These are phyloP conservation scores for Seminavis robusta DNA, from an alignment of 108 stramenopile genomes.

Conservation along the genomic window DNA sequence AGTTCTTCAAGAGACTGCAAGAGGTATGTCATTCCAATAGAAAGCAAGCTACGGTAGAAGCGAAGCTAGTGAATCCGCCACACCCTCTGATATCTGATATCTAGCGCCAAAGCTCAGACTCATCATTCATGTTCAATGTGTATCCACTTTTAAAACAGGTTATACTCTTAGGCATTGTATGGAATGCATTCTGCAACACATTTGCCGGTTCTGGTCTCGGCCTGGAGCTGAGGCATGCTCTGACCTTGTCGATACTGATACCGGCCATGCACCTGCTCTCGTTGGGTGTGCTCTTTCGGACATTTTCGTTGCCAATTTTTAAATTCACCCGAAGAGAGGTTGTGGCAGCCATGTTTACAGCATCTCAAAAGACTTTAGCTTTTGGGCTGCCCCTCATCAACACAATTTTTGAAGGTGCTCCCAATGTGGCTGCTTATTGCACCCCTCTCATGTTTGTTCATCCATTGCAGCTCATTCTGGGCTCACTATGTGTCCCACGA, in stretches of 20 bases:
- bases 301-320: conserved; percentile 44
- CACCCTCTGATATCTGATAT: not conserved
- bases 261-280: conserved; percentile 65
- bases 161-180: conserved; percentile 84
- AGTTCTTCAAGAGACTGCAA: conserved; percentile 74
- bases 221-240: conserved; percentile 45
- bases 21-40: conserved; percentile 37
- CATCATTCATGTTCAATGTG: conserved; percentile 6
- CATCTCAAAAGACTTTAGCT: conserved; percentile 88
- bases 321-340: conserved; percentile 46
- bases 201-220: conserved; percentile 69
- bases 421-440: conserved; percentile 76
- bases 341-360: conserved; percentile 79
- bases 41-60: too few relatives aligned
- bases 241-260: conserved; percentile 51
- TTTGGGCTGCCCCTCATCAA: conserved; percentile 89
- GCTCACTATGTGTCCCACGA: conserved; percentile 50
- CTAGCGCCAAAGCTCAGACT: not conserved
- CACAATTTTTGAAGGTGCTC: conserved; percentile 85
- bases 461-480: conserved; percentile 83
- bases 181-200: conserved; percentile 91
- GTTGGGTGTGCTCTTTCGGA: conserved; percentile 37
- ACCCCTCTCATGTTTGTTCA: conserved; percentile 92
- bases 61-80: too few relatives aligned
- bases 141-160: conserved; percentile 20